Evolutionary conservation across 2,329 filamentous ascomycete species (phyloP).

Genomic region (Bipolaris oryzae): DNA sequence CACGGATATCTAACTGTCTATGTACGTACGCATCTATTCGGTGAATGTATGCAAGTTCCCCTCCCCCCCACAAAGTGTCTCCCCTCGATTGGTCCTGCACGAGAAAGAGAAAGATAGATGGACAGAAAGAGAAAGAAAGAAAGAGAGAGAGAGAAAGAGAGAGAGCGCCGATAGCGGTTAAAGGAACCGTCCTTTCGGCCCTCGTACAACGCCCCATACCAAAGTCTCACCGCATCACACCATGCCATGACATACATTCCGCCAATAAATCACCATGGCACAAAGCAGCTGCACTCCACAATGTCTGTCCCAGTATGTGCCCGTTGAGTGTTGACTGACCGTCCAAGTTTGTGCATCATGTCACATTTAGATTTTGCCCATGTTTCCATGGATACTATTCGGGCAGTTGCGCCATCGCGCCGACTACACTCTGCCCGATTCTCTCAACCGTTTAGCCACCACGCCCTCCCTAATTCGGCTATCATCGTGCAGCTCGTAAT

Average conservation of each 20-base stretch:
- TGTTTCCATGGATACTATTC: background rate
- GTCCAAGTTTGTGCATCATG: constrained; percentile 11
- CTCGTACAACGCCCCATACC: no score
- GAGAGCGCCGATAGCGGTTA: background rate
- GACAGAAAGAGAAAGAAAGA: background rate
- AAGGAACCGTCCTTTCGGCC: no score
- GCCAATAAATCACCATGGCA: background rate
- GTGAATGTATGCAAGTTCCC: background rate
- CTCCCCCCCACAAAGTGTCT: background rate
- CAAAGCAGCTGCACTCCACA: constrained; percentile 8
- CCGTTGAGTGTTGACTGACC: constrained; percentile 2
- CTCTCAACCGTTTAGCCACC: constrained; percentile 5
- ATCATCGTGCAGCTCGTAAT: background rate
- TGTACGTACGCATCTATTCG: background rate
- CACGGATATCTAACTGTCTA: background rate
- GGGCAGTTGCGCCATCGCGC: background rate
- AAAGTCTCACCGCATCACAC: background rate
- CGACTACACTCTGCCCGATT: background rate
- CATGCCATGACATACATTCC: background rate
- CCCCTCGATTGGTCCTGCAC: background rate
- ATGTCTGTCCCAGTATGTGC: constrained; percentile 1
- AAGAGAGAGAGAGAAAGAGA: background rate
- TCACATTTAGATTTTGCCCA: constrained; percentile 1
- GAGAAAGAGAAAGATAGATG: background rate
- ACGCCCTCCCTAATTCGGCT: background rate